phyloP scores from a whole-genome alignment of 2,329 filamentous ascomycete genomes.

The Botryotinia narcissicola region DNA sequence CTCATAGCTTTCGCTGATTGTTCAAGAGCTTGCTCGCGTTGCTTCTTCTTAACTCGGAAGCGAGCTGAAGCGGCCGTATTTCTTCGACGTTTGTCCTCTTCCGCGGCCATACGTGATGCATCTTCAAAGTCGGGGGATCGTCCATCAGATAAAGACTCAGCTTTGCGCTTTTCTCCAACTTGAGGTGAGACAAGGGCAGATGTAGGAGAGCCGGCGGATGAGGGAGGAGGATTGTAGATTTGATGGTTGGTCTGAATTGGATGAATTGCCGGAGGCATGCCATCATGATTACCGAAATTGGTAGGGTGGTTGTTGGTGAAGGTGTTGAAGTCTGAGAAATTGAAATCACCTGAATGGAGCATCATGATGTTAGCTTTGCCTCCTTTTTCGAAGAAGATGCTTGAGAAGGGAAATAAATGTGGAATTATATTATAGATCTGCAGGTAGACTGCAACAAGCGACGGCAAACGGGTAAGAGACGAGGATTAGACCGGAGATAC shows the following conservation, averaged over 20 bases:
- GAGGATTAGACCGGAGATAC: slow-evolving; percentile 13
- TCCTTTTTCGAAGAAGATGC: slow-evolving; percentile 23
- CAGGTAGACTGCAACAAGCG: slow-evolving; percentile 13
- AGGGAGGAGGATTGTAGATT: slow-evolving; percentile 26
- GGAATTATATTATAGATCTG: slow-evolving; percentile 13
- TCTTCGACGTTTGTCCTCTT: slow-evolving; percentile 85
- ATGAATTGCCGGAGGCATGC: slow-evolving; percentile 19
- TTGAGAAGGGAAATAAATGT: slow-evolving; percentile 15
- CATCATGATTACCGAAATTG: slow-evolving; percentile 25
- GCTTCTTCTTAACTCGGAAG: slow-evolving; percentile 95
- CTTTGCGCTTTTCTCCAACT: slow-evolving; percentile 37
- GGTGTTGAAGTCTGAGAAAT: slow-evolving; percentile 36
- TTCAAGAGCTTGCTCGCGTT: slow-evolving; percentile 83
- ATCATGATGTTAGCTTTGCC: slow-evolving; percentile 34
- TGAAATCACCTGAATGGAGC: slow-evolving; percentile 35
- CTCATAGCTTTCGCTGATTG: slow-evolving; percentile 78
- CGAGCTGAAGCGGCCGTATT: slow-evolving; percentile 87
- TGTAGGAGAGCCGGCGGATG: slow-evolving; percentile 25
- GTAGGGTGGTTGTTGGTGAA: slow-evolving; percentile 27
- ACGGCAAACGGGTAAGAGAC: slow-evolving; percentile 6
- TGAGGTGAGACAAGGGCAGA: slow-evolving; percentile 34
- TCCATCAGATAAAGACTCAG: slow-evolving; percentile 39
- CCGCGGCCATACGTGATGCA: slow-evolving; percentile 68
- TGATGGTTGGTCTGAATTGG: slow-evolving; percentile 29
- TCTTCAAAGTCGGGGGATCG: slow-evolving; percentile 58